phyloP scores from a whole-genome alignment of 2,329 filamentous ascomycete genomes.

The Aureobasidium sp. region DNA sequence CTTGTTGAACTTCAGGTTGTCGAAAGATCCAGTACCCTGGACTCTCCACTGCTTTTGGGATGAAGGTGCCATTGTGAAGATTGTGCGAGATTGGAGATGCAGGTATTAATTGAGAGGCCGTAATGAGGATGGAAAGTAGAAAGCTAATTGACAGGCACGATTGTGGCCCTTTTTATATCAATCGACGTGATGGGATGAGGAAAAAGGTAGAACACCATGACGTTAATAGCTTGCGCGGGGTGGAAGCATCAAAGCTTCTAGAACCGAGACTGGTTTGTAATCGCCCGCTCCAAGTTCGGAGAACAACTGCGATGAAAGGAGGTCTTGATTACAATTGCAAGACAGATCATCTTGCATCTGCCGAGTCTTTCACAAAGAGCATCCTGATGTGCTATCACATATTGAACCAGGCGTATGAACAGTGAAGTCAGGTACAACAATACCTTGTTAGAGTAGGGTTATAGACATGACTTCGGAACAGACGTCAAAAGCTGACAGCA shows the following conservation, averaged over 20 bases:
- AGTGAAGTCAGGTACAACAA: not conserved
- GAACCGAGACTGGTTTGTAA: slow-evolving; percentile 13
- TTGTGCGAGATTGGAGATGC: not conserved
- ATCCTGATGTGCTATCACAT: not conserved
- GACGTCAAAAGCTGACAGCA: not conserved
- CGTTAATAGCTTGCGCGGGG: slow-evolving; percentile 8
- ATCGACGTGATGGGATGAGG: not conserved
- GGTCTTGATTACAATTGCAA: slow-evolving; percentile 9
- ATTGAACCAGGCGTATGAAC: not conserved
- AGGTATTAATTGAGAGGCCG: not conserved
- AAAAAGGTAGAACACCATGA: slow-evolving; percentile 10
- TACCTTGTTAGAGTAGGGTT: not conserved
- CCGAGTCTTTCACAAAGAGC: not conserved
- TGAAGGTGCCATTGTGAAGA: slow-evolving; percentile 33
- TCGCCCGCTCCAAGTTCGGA: slow-evolving; percentile 11
- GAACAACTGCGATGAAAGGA: not conserved
- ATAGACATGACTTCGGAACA: not conserved
- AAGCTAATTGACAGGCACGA: not conserved
- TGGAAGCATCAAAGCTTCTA: slow-evolving; percentile 12
- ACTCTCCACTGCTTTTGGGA: slow-evolving; percentile 54
- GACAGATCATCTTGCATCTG: not conserved
- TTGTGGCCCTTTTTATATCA: slow-evolving; percentile 1
- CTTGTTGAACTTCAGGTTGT: slow-evolving; percentile 52
- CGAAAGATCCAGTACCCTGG: slow-evolving; percentile 50
- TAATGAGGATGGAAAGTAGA: not conserved